A percentile compares a stretch with the other conserved stretches of the same genome.
Conservation (phyloP, 2,329 filamentous ascomycete species). For the Cercospora beticola region DNA sequence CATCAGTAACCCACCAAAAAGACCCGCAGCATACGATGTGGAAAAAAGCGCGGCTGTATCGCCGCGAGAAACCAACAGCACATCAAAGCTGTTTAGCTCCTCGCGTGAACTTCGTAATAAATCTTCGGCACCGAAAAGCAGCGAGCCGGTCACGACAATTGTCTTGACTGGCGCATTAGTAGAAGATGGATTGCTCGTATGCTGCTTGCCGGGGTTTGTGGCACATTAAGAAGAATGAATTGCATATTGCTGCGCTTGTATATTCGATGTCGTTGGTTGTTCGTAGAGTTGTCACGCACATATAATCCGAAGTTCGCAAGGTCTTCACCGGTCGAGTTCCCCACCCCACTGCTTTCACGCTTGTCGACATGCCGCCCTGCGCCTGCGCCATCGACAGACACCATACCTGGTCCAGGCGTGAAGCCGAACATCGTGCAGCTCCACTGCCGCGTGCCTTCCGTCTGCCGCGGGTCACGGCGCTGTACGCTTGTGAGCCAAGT, state of each 20-base stretch:
- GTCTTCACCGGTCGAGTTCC: constrained; percentile 1
- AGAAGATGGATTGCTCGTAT: not conserved
- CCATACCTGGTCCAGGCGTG: constrained; percentile 1
- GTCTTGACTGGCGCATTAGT: not conserved
- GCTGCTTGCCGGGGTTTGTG: not conserved
- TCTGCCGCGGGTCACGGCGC: not conserved
- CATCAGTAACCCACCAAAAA: not conserved
- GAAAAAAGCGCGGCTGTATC: not conserved
- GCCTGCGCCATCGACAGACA: not conserved
- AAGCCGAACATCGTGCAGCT: constrained; percentile 3
- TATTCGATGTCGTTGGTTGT: not conserved
- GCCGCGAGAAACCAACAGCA: not conserved
- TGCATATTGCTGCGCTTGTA: not conserved
- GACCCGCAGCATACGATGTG: not conserved
- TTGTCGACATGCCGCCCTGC: not conserved
- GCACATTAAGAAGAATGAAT: not conserved
- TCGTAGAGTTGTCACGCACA: not conserved
- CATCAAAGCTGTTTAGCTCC: not conserved
- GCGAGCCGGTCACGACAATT: not conserved
- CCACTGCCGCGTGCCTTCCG: constrained; percentile 15
- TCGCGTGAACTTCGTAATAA: constrained; percentile 9
- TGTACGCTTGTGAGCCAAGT: not conserved
- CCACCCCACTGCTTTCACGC: not conserved
- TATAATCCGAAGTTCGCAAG: not conserved
- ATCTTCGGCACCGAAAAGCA: constrained; percentile 3